A percentile compares a stretch with the other conserved stretches of the same genome.
phyloP scores from a whole-genome alignment of 306 rosid species.

The Vigna mungo region DNA sequence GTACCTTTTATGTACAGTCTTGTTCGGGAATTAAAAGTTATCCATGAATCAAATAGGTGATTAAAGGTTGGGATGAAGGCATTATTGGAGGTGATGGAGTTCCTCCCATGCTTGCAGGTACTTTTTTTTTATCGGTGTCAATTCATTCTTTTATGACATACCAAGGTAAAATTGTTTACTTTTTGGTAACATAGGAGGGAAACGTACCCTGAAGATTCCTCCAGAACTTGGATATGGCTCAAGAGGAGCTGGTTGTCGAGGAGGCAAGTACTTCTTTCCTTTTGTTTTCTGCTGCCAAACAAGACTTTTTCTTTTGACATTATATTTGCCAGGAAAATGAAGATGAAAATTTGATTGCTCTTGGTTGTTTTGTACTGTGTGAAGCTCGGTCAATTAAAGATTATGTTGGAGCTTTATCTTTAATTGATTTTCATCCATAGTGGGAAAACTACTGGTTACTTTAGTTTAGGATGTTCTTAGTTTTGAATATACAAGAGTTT shows the following conservation, averaged over 20 bases:
- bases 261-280: slow-evolving; percentile 62
- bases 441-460: slow-evolving; percentile 1
- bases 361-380: slow-evolving; percentile 32
- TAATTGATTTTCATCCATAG: background rate
- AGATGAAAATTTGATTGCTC: background rate
- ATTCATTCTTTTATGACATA: slow-evolving; percentile 18
- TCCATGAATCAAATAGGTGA: slow-evolving; percentile 62
- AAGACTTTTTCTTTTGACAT: slow-evolving; percentile 30
- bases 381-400: background rate
- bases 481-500: slow-evolving; percentile 20
- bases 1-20: background rate
- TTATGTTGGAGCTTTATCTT: slow-evolving; percentile 11
- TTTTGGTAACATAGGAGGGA: slow-evolving; percentile 68
- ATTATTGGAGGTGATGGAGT: slow-evolving; percentile 90
- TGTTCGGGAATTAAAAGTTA: slow-evolving; percentile 15
- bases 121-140: background rate
- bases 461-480: slow-evolving; percentile 10
- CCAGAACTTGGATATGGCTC: slow-evolving; percentile 88
- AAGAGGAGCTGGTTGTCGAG: slow-evolving; percentile 96
- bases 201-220: slow-evolving; percentile 85
- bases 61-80: slow-evolving; percentile 98
- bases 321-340: slow-evolving; percentile 16
- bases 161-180: background rate
- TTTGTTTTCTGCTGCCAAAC: background rate
- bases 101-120: slow-evolving; percentile 98